Evolutionary conservation across 192 early-diverging fungal genomes (phyloP).

Genomic region (Glomus cerebriforme): DNA sequence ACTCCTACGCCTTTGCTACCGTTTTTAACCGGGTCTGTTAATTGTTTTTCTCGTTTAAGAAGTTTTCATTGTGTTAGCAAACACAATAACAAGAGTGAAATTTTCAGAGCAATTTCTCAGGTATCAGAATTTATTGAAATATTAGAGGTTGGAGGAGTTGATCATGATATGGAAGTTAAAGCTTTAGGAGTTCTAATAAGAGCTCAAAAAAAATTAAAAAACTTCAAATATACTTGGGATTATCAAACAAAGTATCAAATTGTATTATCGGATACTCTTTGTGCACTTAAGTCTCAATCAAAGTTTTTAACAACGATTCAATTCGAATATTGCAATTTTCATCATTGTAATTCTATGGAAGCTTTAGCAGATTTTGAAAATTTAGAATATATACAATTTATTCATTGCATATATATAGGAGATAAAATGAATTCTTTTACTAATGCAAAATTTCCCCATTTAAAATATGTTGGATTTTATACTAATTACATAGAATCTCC

Average conservation of each 20-base stretch:
- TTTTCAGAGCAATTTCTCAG: not conserved
- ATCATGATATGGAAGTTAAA: conserved; percentile 14
- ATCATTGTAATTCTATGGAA: conserved; percentile 6
- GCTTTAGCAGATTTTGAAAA: not conserved
- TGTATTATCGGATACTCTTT: not conserved
- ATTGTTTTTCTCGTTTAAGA: not conserved
- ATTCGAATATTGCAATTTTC: conserved; percentile 13
- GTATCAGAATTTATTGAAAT: conserved; percentile 8
- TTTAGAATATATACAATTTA: conserved; percentile 18
- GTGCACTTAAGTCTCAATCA: not conserved
- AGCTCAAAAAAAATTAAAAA: conserved; percentile 13
- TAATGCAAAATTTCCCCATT: not conserved
- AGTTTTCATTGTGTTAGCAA: conserved; percentile 5
- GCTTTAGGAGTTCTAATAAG: conserved; percentile 2
- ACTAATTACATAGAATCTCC: not conserved
- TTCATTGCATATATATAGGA: not conserved
- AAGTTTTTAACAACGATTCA: not conserved
- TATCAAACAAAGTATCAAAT: conserved; percentile 2
- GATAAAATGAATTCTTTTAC: not conserved
- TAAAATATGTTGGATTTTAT: conserved; percentile 5
- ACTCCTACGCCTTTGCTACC: not conserved
- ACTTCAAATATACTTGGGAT: conserved; percentile 8
- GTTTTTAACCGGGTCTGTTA: not conserved
- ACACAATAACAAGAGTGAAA: not conserved
- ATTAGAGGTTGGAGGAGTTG: not conserved